Evolutionary conservation across 306 rosid genomes (phyloP).

Genomic region (Inga laurina): DNA sequence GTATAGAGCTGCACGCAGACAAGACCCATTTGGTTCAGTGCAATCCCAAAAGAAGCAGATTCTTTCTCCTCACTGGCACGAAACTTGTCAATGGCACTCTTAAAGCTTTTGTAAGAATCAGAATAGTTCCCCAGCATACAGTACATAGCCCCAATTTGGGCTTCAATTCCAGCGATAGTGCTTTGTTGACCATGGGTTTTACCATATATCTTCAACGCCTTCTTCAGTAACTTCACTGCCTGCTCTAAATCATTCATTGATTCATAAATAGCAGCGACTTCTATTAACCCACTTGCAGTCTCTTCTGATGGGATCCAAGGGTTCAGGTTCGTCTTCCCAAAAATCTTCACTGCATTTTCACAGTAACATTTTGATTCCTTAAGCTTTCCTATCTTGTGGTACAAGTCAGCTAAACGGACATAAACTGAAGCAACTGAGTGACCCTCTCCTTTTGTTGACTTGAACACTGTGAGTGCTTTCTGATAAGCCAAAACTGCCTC

Average conservation of each 20-base stretch:
- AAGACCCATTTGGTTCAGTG: constrained; percentile 90
- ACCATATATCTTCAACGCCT: constrained; percentile 67
- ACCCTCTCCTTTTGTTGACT: constrained; percentile 72
- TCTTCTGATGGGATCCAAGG: constrained; percentile 70
- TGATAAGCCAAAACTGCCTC: constrained; percentile 79
- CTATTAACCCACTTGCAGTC: constrained; percentile 77
- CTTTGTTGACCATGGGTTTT: constrained; percentile 67
- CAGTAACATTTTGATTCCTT: constrained; percentile 78
- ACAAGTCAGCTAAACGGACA: constrained; percentile 77
- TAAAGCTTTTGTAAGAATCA: constrained; percentile 65
- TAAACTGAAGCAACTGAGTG: constrained; percentile 77
- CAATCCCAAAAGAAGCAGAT: constrained; percentile 77
- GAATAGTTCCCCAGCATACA: constrained; percentile 74
- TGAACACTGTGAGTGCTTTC: constrained; percentile 71
- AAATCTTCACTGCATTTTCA: constrained; percentile 72
- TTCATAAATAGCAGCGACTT: constrained; percentile 76
- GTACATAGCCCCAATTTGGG: constrained; percentile 83
- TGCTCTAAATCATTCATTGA: constrained; percentile 77
- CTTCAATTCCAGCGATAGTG: constrained; percentile 83
- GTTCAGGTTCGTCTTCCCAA: constrained; percentile 43
- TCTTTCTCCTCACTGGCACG: constrained; percentile 74
- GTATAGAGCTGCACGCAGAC: constrained; percentile 75
- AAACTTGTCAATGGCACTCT: constrained; percentile 61
- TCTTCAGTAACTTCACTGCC: constrained; percentile 75
- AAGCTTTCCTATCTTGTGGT: constrained; percentile 78